These are phyloP conservation scores for Ascochyta viciae-villosae DNA, from an alignment of 2,329 filamentous ascomycete genomes.

Conservation along the genomic window DNA sequence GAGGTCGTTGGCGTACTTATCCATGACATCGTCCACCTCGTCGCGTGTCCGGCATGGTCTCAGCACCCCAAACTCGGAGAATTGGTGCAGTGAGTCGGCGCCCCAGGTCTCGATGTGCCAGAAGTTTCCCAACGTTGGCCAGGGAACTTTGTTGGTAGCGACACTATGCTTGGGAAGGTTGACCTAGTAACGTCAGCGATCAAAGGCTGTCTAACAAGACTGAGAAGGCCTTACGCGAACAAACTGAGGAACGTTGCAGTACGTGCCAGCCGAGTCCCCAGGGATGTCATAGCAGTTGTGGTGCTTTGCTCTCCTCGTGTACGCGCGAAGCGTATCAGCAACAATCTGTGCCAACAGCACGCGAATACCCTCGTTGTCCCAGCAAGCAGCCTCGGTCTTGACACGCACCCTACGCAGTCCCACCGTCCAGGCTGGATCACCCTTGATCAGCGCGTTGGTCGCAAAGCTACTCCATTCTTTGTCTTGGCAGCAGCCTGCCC, in stretches of 20 bases:
- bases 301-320: not conserved
- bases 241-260: conserved; percentile 7
- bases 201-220: no score
- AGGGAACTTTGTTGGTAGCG: accelerated
- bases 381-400: not conserved
- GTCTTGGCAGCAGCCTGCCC: not conserved
- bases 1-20: conserved; percentile 1
- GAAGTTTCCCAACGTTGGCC: not conserved
- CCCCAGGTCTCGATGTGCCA: conserved; percentile 1
- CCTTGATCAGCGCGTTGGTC: not conserved
- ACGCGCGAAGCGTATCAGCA: conserved; percentile 1
- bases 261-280: not conserved
- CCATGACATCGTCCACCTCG: not conserved
- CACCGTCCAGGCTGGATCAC: not conserved
- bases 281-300: conserved; percentile 6
- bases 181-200: not conserved
- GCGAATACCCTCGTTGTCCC: not conserved
- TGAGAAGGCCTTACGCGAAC: not conserved
- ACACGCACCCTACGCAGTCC: not conserved
- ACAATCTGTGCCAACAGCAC: not conserved
- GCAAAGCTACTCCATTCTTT: not conserved
- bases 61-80: not conserved
- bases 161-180: not conserved
- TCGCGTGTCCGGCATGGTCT: conserved; percentile 1
- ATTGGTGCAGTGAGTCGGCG: not conserved